Evolutionary conservation across 768 basidiomycete species (phyloP), one percentile per base, ranked within the genome.

Genomic region (Lentinula guzmanii): DNA sequence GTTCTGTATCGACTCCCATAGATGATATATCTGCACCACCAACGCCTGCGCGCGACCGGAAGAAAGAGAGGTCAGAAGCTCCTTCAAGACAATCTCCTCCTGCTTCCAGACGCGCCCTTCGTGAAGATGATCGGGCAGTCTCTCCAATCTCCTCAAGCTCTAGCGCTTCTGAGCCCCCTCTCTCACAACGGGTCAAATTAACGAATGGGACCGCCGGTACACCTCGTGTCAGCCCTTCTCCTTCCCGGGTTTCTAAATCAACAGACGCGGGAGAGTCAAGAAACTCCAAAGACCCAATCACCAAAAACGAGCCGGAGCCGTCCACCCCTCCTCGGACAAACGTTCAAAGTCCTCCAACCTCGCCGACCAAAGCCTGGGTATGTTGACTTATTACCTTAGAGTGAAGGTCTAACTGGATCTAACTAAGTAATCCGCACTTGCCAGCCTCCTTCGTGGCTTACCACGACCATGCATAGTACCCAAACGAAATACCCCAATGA

Each of bases 401-500:
- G 43, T 21, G 13, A 28, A 8, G 9, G 35, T 52, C 28, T 16
- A 31, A 45, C 24, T 39, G 31, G 33, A 35, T 52, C 37, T 54
- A 34, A 41, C 16, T 62, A 51, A 43, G 45, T 52, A 24, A 21
- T 48, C 21, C 21, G 46, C 11, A 61, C 69, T 63, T 50, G 64
- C 46, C 62, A 86, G 76, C 82, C 81, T 18, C 93, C 93, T 0
- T 69, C 75, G 18, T 95, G 94, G 92, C 76, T 94, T 43, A 74
- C 78, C n/a, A 66, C 67, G 21, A 86, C 90, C n/a, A 82, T 90
- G 69, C 79, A 82, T 53, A 77, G 75, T 1, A 83, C 95, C 80
- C 85, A 88, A 67, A 72, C 75, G 8, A 83, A 80, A 72, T 95
- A 92, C 69, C 86, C 88, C 1, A 82, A 91, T 63, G 95, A 98